Percentiles rank a stretch among this genome's conserved stretches.
phyloP scores from a whole-genome alignment of 164 flowering plant genomes.

The Aristolochia fimbriata region DNA sequence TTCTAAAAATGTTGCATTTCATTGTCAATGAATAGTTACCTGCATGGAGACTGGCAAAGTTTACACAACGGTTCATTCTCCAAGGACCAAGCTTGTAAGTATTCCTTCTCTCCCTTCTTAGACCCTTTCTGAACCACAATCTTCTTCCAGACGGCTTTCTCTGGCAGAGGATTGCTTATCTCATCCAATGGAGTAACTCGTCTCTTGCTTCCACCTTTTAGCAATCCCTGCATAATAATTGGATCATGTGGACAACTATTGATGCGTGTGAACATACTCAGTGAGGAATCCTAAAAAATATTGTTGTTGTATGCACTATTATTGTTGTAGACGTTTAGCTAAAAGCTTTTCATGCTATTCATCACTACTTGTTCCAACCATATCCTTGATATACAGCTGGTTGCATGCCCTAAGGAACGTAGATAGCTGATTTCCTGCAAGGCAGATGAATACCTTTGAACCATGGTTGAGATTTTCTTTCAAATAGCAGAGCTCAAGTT shows the following conservation, averaged over 20 bases:
- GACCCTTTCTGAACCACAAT: conserved; percentile 37
- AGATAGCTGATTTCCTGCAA: not conserved
- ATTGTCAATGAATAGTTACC: conserved; percentile 28
- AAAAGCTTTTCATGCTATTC: no score
- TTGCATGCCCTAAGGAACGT: not conserved
- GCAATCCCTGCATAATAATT: conserved; percentile 51
- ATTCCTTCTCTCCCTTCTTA: conserved; percentile 49
- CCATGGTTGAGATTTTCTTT: conserved; percentile 62
- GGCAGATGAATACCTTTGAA: conserved; percentile 30
- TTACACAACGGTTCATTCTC: conserved; percentile 88
- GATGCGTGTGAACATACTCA: no score
- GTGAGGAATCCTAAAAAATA: no score
- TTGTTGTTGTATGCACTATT: no score
- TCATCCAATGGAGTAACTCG: conserved; percentile 66
- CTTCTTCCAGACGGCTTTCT: conserved; percentile 63
- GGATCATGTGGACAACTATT: not conserved
- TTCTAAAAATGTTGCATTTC: not conserved
- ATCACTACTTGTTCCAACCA: no score
- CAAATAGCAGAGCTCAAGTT: conserved; percentile 60
- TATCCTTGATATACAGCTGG: no score
- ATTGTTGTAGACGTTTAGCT: no score
- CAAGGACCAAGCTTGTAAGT: conserved; percentile 61
- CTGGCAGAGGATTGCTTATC: conserved; percentile 56
- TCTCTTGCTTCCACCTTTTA: conserved; percentile 72
- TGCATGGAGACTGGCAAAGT: conserved; percentile 82